These are phyloP conservation scores for Agapanthus africanus DNA, from an alignment of 106 monocot genomes.

Conservation along the genomic window DNA sequence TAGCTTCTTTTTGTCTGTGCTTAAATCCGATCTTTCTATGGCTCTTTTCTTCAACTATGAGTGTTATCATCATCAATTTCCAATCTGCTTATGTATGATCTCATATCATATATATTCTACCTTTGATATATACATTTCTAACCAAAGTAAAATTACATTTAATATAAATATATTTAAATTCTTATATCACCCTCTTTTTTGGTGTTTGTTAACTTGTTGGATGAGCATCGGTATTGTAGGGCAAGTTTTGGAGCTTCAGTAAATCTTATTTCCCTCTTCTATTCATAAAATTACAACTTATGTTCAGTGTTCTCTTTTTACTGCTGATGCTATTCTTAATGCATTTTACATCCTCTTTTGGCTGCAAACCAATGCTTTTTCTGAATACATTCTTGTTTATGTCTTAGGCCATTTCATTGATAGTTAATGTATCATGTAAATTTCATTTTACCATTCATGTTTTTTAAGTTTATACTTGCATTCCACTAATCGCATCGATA, in stretches of 20 bases:
- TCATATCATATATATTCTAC: not conserved
- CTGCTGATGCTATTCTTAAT: not conserved
- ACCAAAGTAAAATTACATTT: not conserved
- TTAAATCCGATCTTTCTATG: not conserved
- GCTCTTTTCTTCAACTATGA: not conserved
- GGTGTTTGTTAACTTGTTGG: not conserved
- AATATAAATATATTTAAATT: not conserved
- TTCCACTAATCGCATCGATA: too few relatives aligned
- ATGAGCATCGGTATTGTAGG: not conserved
- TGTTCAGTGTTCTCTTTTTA: not conserved
- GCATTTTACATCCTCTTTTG: not conserved
- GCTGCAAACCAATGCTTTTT: too few relatives aligned
- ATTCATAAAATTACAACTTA: not conserved
- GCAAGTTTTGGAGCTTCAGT: not conserved
- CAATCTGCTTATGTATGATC: not conserved
- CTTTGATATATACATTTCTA: not conserved
- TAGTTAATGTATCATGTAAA: not conserved
- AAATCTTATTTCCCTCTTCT: not conserved
- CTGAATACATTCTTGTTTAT: too few relatives aligned
- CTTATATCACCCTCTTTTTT: not conserved
- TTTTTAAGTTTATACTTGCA: not conserved
- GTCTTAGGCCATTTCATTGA: too few relatives aligned
- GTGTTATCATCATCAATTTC: not conserved
- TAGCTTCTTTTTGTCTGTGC: not conserved
- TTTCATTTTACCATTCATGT: not conserved